These are phyloP conservation scores for Alnus glutinosa DNA, from an alignment of 306 rosid genomes.

Conservation along the genomic window DNA sequence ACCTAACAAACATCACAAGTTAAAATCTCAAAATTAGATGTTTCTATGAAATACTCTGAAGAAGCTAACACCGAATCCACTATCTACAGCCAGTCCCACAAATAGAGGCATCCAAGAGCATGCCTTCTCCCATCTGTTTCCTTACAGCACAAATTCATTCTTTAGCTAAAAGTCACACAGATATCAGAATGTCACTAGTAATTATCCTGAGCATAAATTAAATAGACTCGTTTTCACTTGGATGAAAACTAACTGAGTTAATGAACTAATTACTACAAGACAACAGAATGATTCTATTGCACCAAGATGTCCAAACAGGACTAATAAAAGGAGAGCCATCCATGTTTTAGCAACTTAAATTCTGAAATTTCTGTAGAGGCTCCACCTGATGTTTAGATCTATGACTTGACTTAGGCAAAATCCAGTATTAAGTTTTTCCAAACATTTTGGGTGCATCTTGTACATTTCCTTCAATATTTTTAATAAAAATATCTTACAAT, in stretches of 20 bases:
- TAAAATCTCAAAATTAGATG: conserved; percentile 26
- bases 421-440: conserved; percentile 1
- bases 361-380: background rate
- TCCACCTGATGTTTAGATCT: background rate
- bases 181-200: background rate
- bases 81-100: background rate
- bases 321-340: conserved; percentile 8
- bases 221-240: background rate
- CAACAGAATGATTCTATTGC: background rate
- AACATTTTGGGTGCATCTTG: background rate
- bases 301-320: background rate
- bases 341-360: background rate
- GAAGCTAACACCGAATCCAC: background rate
- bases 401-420: conserved; percentile 1
- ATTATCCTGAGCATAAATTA: conserved; percentile 1
- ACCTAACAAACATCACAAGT: conserved; percentile 63
- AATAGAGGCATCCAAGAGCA: background rate
- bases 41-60: background rate
- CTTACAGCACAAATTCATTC: background rate
- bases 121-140: background rate
- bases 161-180: background rate
- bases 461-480: background rate
- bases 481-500: too few species aligned
- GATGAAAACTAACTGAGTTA: background rate
- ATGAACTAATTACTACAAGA: conserved; percentile 8